Evolutionary conservation across 306 rosid genomes (phyloP).

Genomic region (Pterocarpus santalinus): DNA sequence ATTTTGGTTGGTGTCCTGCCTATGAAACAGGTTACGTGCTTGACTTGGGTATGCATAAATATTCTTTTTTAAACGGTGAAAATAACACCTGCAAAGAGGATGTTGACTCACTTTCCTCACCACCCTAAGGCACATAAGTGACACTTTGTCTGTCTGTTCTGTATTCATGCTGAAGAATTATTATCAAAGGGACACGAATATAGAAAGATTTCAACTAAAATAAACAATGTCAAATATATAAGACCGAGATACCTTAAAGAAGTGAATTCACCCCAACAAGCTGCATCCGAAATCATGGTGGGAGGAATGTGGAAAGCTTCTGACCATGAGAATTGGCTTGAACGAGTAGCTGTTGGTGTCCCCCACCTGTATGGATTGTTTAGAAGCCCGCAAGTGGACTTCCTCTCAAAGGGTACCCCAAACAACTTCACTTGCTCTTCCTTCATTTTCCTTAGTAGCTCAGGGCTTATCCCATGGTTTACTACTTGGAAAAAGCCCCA

Average conservation of each 20-base stretch:
- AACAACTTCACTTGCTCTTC: constrained; percentile 77
- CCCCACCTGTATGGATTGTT: constrained; percentile 89
- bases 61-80: neutral
- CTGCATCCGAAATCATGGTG: constrained; percentile 70
- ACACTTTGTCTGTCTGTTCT: constrained; percentile 19
- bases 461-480: constrained; percentile 79
- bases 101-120: neutral
- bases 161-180: constrained; percentile 23
- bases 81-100: constrained; percentile 4
- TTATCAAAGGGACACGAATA: neutral
- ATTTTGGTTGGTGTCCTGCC: constrained; percentile 24
- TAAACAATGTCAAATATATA: constrained; percentile 17
- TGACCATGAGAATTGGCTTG: constrained; percentile 87
- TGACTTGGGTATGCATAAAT: neutral
- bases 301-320: constrained; percentile 97
- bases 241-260: constrained; percentile 65
- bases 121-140: constrained; percentile 8
- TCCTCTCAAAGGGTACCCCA: constrained; percentile 68
- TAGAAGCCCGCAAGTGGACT: constrained; percentile 65
- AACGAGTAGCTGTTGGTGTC: constrained; percentile 73
- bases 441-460: constrained; percentile 67
- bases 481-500: constrained; percentile 94
- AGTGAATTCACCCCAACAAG: constrained; percentile 73
- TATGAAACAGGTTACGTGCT: neutral
- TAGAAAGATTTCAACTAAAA: constrained; percentile 17